Conservation (phyloP, 208 protist genomes). For the Novymonas esmeraldas region DNA sequence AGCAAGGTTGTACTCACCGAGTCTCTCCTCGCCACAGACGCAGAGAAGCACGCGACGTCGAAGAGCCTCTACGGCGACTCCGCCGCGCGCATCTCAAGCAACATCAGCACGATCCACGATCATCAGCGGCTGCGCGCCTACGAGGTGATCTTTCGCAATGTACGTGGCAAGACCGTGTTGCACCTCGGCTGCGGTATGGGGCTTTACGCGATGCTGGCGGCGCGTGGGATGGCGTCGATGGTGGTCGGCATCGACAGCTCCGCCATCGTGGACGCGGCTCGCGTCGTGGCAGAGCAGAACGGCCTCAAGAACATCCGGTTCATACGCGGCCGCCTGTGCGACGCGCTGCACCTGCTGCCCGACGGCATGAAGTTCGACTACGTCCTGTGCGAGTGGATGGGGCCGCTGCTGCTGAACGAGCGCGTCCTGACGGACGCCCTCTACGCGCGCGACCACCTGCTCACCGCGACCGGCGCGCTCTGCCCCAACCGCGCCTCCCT, state of each 20-base stretch:
- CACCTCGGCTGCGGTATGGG: slow-evolving; percentile 90
- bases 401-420: slow-evolving; percentile 85
- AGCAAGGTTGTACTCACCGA: slow-evolving; percentile 58
- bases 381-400: slow-evolving; percentile 93
- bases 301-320: slow-evolving; percentile 77
- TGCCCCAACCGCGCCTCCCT: slow-evolving; percentile 85
- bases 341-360: slow-evolving; percentile 69
- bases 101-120: slow-evolving; percentile 74
- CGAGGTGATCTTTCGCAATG: slow-evolving; percentile 68
- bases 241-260: slow-evolving; percentile 88
- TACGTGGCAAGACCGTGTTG: slow-evolving; percentile 89
- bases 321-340: slow-evolving; percentile 72
- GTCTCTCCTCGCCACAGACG: slow-evolving; percentile 82
- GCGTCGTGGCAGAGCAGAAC: slow-evolving; percentile 84
- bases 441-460: slow-evolving; percentile 79
- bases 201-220: slow-evolving; percentile 86
- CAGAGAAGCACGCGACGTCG: slow-evolving; percentile 84
- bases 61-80: slow-evolving; percentile 86
- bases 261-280: slow-evolving; percentile 78
- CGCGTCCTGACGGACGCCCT: slow-evolving; percentile 72
- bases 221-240: slow-evolving; percentile 61
- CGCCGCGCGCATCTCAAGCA: slow-evolving; percentile 80
- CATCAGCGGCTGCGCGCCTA: slow-evolving; percentile 77
- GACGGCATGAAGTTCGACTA: slow-evolving; percentile 79
- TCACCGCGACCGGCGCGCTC: slow-evolving; percentile 63